Evolutionary conservation across 495 filamentous ascomycete species (phyloP), one percentile per base, ranked within the genome.

Genomic region (Penicillium cinerascens): DNA sequence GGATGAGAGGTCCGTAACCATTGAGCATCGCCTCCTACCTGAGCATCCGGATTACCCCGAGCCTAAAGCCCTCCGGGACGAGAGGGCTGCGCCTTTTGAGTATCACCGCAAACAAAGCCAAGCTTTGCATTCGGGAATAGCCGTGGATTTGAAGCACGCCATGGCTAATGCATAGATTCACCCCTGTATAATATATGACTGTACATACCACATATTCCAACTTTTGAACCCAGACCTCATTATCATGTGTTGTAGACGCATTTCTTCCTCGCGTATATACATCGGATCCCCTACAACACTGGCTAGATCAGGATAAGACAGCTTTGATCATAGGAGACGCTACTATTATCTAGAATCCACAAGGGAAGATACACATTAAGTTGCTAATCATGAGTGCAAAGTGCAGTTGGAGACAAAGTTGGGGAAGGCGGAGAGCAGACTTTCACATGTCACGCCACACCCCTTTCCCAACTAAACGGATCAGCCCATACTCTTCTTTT

Each of bases 371-470:
- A n/a, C n/a, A n/a, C n/a, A n/a, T n/a, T n/a, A n/a, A n/a, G n/a
- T n/a, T n/a, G n/a, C n/a, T n/a, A n/a, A n/a, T n/a, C n/a, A n/a
- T n/a, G n/a, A n/a, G n/a, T n/a, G n/a, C n/a, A 39, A 6, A 17
- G 16, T 39, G 10, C n/a, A n/a, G 35, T n/a, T 16, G 35, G 3
- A 39, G 2, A 11, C 4, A 39, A 17, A 18, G 18, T 17, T 13
- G 16, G 6, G 37, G 16, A 54, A 59, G 56, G 52, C 56, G 52
- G 59, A 57, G 59, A 52, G 26, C 39, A 44, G 48, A 16, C 58
- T 49, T 66, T 72, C 69, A 71, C 67, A 70, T 70, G 69, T 70
- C 69, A 72, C 52, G 69, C 68, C 69, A 72, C 67, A 20, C 55
- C 47, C 50, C 61, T 54, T 56, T 61, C 55, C 44, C 57, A 49